Conservation (phyloP, 139 green algal species). For the Chlamydomonas incerta region DNA sequence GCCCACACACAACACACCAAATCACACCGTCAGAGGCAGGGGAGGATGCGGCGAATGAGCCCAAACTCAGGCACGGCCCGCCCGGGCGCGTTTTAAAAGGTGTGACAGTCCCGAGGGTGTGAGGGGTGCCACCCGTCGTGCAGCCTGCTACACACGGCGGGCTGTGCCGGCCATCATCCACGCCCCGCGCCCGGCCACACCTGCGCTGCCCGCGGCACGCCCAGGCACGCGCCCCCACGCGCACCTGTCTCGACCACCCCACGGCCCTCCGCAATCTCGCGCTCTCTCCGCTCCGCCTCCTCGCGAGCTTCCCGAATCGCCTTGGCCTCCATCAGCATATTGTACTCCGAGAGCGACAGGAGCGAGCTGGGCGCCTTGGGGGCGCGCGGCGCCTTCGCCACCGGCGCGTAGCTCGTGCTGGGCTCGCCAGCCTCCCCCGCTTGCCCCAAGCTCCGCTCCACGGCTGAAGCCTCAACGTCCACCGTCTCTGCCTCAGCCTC, state of each 20-base stretch:
- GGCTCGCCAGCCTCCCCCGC: not conserved
- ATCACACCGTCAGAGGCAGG: too few species aligned
- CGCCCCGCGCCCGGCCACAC: too few species aligned
- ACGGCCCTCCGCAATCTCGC: not conserved
- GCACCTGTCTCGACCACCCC: not conserved
- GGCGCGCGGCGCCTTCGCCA: not conserved
- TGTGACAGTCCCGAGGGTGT: too few species aligned
- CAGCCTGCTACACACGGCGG: too few species aligned
- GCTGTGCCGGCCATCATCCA: too few species aligned
- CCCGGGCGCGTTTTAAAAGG: too few species aligned
- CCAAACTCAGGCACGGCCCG: too few species aligned
- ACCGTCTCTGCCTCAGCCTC: not conserved
- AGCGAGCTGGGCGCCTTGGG: not conserved
- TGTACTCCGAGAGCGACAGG: constrained; percentile 17
- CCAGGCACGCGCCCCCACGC: too few species aligned
- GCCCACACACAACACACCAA: too few species aligned
- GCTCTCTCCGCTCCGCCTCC: constrained; percentile 3
- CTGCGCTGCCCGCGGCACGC: too few species aligned
- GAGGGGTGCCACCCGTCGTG: too few species aligned
- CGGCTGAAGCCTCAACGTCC: not conserved
- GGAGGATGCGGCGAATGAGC: too few species aligned
- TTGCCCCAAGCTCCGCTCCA: not conserved
- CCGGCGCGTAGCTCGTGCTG: constrained; percentile 1
- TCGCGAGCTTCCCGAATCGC: not conserved
- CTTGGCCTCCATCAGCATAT: constrained; percentile 25